These are phyloP conservation scores for Blastobotrys arbuscula DNA, from an alignment of 1,139 yeast genomes.

Conservation along the genomic window DNA sequence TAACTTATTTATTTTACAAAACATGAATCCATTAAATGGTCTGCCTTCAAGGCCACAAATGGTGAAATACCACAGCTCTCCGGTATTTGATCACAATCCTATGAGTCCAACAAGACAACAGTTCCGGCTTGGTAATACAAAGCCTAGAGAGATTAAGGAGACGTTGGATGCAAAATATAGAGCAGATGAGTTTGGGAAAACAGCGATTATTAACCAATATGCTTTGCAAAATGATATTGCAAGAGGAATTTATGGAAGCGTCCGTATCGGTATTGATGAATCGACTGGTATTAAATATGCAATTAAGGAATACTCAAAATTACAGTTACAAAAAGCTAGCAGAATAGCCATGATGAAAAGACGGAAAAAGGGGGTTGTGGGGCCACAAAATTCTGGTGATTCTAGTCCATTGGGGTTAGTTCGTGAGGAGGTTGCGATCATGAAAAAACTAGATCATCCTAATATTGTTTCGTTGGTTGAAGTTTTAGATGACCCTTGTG, in stretches of 20 bases:
- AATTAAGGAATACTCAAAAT: constrained; percentile 57
- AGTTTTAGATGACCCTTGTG: constrained; percentile 65
- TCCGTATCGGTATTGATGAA: constrained; percentile 72
- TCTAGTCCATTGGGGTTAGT: constrained; percentile 34
- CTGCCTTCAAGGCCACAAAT: constrained; percentile 20
- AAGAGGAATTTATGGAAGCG: constrained; percentile 86
- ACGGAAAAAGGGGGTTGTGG: constrained; percentile 15
- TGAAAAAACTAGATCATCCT: constrained; percentile 73
- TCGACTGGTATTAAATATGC: constrained; percentile 45
- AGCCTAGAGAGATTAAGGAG: constrained; percentile 35
- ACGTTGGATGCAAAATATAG: constrained; percentile 35
- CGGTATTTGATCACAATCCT: constrained; percentile 25
- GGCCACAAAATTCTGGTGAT: neutral
- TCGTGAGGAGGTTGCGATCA: constrained; percentile 77
- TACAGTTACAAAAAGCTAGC: constrained; percentile 42
- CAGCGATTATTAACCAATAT: constrained; percentile 42
- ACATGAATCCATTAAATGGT: neutral
- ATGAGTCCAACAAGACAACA: constrained; percentile 36
- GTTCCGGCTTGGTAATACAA: constrained; percentile 32
- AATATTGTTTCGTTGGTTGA: constrained; percentile 84
- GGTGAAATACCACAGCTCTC: constrained; percentile 33
- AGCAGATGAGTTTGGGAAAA: constrained; percentile 32
- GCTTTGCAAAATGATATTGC: constrained; percentile 63
- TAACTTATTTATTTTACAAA: no score
- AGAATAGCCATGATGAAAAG: constrained; percentile 35